These are phyloP conservation scores for Fusarium sp. DNA, from an alignment of 2,329 filamentous ascomycete genomes.

Conservation along the genomic window DNA sequence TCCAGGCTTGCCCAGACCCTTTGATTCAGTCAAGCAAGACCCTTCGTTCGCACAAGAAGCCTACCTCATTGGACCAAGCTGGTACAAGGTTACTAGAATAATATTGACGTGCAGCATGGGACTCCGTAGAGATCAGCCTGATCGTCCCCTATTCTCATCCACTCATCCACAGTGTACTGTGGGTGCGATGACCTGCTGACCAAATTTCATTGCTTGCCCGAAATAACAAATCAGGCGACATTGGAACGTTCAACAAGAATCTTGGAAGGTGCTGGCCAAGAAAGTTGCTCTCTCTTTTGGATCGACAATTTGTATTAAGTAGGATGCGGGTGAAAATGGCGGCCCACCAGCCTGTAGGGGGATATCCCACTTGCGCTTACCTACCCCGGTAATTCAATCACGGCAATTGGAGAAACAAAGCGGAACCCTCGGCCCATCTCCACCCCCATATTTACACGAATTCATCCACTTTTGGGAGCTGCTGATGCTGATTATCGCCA, in stretches of 20 bases:
- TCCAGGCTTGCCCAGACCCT: background rate
- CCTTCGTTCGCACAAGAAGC: background rate
- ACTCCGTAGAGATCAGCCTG: constrained; percentile 18
- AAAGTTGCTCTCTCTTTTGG: constrained; percentile 1
- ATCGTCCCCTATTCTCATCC: constrained; percentile 6
- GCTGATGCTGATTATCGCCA: constrained; percentile 12
- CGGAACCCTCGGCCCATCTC: constrained; percentile 32
- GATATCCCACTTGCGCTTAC: background rate
- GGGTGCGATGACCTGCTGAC: constrained; percentile 6
- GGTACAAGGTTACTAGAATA: constrained; percentile 11
- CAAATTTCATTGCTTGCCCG: constrained; percentile 1
- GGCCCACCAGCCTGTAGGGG: background rate
- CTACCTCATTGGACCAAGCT: constrained; percentile 16
- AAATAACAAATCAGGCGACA: constrained; percentile 6
- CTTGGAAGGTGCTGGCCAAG: background rate
- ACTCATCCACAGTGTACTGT: constrained; percentile 32
- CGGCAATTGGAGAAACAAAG: constrained; percentile 36
- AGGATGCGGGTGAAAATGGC: constrained; percentile 1
- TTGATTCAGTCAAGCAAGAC: background rate
- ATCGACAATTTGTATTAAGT: constrained; percentile 17
- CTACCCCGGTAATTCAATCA: constrained; percentile 32
- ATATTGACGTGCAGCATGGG: constrained; percentile 14
- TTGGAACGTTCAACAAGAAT: background rate
- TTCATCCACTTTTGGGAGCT: constrained; percentile 15
- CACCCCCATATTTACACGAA: constrained; percentile 34